Evolutionary conservation across 257 asterid genomes (phyloP), one percentile per base, ranked within the genome.

Genomic region (Verbascum thapsus): DNA sequence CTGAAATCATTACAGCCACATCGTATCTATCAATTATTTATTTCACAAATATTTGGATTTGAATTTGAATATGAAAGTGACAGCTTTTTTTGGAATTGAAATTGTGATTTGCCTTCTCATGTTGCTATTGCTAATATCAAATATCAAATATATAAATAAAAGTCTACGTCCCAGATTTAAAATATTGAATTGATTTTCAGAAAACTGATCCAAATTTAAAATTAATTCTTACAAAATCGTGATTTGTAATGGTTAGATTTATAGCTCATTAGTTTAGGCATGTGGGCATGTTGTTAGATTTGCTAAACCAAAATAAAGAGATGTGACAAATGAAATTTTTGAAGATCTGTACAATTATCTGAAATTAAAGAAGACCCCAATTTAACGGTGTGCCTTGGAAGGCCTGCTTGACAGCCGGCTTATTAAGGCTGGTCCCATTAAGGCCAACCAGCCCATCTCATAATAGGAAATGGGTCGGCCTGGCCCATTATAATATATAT

Each of bases 11-110:
- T 17, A 19, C 58, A 19, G n/a, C 68, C 69, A 55, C 66, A 66
- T 70, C 66, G 76, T 35, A 62, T 49, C 3, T 7, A 52, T 53
- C 39, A 17, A 35, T 60, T 42, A 15, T 43, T 13, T 41, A 13
- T 9, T 4, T 47, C 11, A 10, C 10, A 16, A 10, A 50, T n/a
- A n/a, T n/a, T n/a, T n/a, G 9, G 13, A 3, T 70, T 61, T 42
- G 58, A 44, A 12, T 68, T 37, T 71, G 78, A 68, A 72, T n/a
- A n/a, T n/a, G n/a, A n/a, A n/a, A 74, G 55, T 66, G 71, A 76
- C 68, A 48, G 30, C 71, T 18, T 23, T 54, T 11, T 17, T n/a
- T n/a, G 7, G 9, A 15, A 37, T 23, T 18, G 26, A 68, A 67
- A 61, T 22, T 45, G 47, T 39, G 79, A 67, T 71, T 37, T 57